phyloP scores from a whole-genome alignment of 306 rosid genomes.

The Canavalia gladiata region DNA sequence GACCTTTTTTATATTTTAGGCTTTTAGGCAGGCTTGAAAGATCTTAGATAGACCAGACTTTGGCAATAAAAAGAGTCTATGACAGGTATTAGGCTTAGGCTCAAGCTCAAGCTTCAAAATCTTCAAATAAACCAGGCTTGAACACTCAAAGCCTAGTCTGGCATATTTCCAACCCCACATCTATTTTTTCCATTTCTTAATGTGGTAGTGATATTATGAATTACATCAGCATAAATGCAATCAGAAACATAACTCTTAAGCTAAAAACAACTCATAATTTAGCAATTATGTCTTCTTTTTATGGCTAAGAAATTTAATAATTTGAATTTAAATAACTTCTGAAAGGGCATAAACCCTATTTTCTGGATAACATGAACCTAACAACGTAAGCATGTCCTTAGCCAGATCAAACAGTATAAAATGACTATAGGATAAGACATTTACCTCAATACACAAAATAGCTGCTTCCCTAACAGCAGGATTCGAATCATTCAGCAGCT shows the following conservation, averaged over 20 bases:
- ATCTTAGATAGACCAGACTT: too few relatives aligned
- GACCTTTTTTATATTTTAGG: too few relatives aligned
- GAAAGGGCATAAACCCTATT: background rate
- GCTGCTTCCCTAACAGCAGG: slow-evolving; percentile 95
- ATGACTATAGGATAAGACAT: slow-evolving; percentile 32
- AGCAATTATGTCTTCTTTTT: slow-evolving; percentile 34
- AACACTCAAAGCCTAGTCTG: too few relatives aligned
- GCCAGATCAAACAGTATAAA: slow-evolving; percentile 31
- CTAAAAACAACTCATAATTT: slow-evolving; percentile 23
- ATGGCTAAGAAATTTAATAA: background rate
- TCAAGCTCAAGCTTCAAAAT: too few relatives aligned
- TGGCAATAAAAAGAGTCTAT: too few relatives aligned
- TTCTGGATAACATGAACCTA: slow-evolving; percentile 23
- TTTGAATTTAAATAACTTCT: slow-evolving; percentile 19
- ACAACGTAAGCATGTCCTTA: slow-evolving; percentile 25
- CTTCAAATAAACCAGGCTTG: too few relatives aligned
- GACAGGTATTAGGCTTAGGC: too few relatives aligned
- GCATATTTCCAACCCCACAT: background rate
- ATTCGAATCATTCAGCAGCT: slow-evolving; percentile 87
- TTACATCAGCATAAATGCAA: slow-evolving; percentile 20
- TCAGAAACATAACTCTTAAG: slow-evolving; percentile 14
- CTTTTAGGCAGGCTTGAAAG: too few relatives aligned
- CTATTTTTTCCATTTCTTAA: slow-evolving; percentile 41
- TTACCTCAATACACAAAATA: slow-evolving; percentile 90
- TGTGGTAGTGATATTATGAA: slow-evolving; percentile 21